Conservation (phyloP, 176 grass and related monocot genomes). For the Alloteropsis semialata region DNA sequence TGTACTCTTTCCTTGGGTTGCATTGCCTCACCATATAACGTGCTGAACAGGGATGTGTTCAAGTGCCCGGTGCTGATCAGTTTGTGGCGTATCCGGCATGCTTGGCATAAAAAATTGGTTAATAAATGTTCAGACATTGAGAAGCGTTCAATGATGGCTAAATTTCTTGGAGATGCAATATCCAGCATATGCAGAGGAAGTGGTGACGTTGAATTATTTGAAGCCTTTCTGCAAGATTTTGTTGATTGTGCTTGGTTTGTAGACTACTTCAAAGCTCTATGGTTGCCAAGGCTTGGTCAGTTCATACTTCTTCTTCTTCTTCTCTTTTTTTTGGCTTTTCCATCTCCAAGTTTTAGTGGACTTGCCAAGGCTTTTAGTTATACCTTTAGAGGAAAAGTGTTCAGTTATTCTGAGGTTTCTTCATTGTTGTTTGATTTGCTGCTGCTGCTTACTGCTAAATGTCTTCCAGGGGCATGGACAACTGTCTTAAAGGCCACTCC, state of each 20-base stretch:
- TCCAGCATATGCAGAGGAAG: slow-evolving; percentile 57
- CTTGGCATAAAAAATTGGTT: slow-evolving; percentile 76
- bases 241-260: slow-evolving; percentile 62
- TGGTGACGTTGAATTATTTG: slow-evolving; percentile 63
- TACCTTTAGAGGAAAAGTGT: neutral
- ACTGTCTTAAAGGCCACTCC: slow-evolving; percentile 60
- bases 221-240: slow-evolving; percentile 70
- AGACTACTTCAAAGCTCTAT: slow-evolving; percentile 81
- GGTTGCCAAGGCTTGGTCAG: slow-evolving; percentile 81
- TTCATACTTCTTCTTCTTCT: slow-evolving; percentile 28
- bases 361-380: neutral
- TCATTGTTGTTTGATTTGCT: slow-evolving; percentile 14
- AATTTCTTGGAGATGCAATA: slow-evolving; percentile 59
- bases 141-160: slow-evolving; percentile 45
- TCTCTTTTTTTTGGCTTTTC: slow-evolving; percentile 16
- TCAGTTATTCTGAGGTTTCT: slow-evolving; percentile 9
- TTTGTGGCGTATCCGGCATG: slow-evolving; percentile 71
- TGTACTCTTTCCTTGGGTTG: slow-evolving; percentile 5
- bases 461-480: slow-evolving; percentile 61
- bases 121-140: slow-evolving; percentile 64
- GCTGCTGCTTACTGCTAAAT: slow-evolving; percentile 7
- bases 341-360: slow-evolving; percentile 7
- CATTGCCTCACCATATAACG: slow-evolving; percentile 35
- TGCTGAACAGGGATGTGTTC: slow-evolving; percentile 69
- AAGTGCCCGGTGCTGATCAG: slow-evolving; percentile 81